These are phyloP conservation scores for Solanum dulcamara DNA, from an alignment of 257 asterid genomes.

Conservation along the genomic window DNA sequence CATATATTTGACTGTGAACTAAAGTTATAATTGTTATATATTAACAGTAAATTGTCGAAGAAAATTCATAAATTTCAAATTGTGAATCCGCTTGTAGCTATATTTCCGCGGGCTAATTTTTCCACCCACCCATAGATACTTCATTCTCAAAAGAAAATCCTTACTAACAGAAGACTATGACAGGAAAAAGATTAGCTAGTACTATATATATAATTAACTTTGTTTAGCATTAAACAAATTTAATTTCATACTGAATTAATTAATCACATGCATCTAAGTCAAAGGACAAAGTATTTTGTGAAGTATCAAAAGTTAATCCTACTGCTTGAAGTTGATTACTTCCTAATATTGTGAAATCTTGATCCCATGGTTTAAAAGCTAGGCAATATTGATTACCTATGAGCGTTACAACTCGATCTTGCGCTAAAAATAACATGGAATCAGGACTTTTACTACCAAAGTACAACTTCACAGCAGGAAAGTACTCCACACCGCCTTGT, in stretches of 20 bases:
- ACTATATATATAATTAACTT: background rate
- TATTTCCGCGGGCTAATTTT: background rate
- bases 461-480: background rate
- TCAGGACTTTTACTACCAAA: background rate
- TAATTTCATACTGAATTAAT: background rate
- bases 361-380: background rate
- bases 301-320: background rate
- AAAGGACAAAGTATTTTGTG: background rate
- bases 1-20: background rate
- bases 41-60: too few species aligned
- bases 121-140: background rate
- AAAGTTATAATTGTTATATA: too few species aligned
- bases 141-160: background rate
- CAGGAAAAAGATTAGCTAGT: background rate
- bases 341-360: background rate
- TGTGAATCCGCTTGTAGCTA: background rate
- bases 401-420: background rate
- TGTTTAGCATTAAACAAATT: background rate
- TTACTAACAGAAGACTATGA: background rate
- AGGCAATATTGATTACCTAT: background rate
- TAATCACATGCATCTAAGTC: background rate
- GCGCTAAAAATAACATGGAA: background rate
- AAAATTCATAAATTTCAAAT: background rate
- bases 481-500: background rate
- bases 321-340: background rate